Base-by-base conservation (phyloP, 2,329 filamentous ascomycete genomes). In the Claviceps digitariae region DNA sequence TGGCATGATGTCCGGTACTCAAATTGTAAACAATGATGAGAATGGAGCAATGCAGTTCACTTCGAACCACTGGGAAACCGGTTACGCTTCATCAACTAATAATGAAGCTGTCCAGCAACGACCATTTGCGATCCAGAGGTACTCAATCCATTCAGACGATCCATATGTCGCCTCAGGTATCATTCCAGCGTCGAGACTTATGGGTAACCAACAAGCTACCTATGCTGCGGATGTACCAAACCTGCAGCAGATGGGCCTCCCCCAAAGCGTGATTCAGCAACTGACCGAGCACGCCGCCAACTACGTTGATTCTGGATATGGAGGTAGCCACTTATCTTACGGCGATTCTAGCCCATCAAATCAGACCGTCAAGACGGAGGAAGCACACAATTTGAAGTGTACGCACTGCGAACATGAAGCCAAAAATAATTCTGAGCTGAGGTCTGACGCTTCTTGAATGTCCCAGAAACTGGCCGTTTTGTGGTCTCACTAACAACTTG, bases 281-380 rank as follows among this genome's bases (percentile, higher is more conserved):
- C 4, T 51, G 64, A 45, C 60, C 67, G 43, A 36, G 15, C 20
- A 13, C 17, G 47, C 29, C 15, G 15, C 44, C 25, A 27, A 17
- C 27, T 45, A 45, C 10, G 64, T 68, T 2, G 74, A 77, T 58
- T 77, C 75, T 12, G 73, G 72, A 23, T 78, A 77, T 56, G 72
- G 66, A 9, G 71, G 71, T 50, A 68, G 67, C 53, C 59, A 61
- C 23, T 57, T 68, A 5, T 69, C 69, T 25, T 70, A 64, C 27
- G 76, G 74, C 57, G 65, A 71, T 50, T 67, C 68, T 8, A 73
- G 71, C 44, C 64, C 58, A 15, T 77, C 75, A 1, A 61, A 70
- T 41, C 71, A 68, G 56, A 73, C 68, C 2, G 74, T 36, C 4
- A 40, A 36, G 29, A 34, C 41, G 13, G 46, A 27, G 9, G 34